Percentiles rank a stretch among this genome's conserved stretches.
Conservation (phyloP, 371 early-diverging fungal species). For the Apophysomyces elegans region DNA sequence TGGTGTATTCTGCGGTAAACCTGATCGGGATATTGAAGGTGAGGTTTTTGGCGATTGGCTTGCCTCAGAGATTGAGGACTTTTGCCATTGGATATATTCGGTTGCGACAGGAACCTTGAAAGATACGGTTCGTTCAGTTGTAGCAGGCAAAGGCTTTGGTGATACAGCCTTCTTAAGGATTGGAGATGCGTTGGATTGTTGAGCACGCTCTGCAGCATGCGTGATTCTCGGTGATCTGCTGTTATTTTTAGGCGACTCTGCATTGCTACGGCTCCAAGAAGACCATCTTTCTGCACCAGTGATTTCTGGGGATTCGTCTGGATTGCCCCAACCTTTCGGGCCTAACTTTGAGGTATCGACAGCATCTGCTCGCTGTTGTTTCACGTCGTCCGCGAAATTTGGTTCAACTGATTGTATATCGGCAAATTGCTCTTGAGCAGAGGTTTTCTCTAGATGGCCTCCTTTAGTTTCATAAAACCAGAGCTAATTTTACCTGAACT, state of each 20-base stretch:
- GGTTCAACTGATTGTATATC: neutral
- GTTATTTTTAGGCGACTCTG: too few relatives aligned
- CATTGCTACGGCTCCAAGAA: too few relatives aligned
- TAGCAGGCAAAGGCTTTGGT: too few relatives aligned
- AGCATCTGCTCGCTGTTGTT: neutral
- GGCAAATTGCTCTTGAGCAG: neutral
- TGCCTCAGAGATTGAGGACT: neutral
- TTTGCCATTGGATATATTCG: too few relatives aligned
- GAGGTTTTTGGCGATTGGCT: neutral
- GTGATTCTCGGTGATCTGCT: too few relatives aligned
- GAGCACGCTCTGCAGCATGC: too few relatives aligned
- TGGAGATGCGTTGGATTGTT: too few relatives aligned
- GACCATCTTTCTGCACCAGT: too few relatives aligned
- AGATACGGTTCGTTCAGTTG: too few relatives aligned
- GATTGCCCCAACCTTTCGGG: neutral
- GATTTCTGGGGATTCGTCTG: neutral
- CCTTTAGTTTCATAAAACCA: neutral
- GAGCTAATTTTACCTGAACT: neutral
- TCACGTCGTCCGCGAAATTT: constrained; percentile 19
- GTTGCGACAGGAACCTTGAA: too few relatives aligned
- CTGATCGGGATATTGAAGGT: neutral
- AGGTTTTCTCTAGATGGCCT: neutral
- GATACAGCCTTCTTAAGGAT: too few relatives aligned
- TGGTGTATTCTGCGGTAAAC: neutral
- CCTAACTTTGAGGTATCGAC: neutral